These are phyloP conservation scores for Microbotryum scabiosae DNA, from an alignment of 1,284 basidiomycete species.

Conservation along the genomic window DNA sequence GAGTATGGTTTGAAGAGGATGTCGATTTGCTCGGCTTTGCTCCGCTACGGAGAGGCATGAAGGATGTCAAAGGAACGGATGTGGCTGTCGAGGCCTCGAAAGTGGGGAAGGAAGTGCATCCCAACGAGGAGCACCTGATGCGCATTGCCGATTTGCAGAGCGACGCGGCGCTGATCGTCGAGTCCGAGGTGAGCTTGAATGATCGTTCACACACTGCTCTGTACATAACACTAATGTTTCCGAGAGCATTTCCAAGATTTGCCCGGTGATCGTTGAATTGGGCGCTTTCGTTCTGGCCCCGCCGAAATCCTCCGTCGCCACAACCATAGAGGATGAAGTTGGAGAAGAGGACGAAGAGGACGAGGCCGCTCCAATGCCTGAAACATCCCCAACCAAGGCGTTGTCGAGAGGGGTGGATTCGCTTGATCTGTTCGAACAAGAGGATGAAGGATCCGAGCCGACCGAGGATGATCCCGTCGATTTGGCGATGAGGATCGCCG, in stretches of 20 bases:
- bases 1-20: constrained; percentile 77
- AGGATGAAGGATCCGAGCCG: constrained; percentile 42
- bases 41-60: constrained; percentile 57
- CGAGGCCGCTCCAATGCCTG: background rate
- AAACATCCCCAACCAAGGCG: background rate
- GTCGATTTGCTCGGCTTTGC: constrained; percentile 78
- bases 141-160: constrained; percentile 74
- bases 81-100: constrained; percentile 27
- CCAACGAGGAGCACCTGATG: constrained; percentile 92
- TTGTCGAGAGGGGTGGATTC: constrained; percentile 1
- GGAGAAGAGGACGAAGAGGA: constrained; percentile 1
- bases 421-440: constrained; percentile 8
- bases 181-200: constrained; percentile 48
- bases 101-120: constrained; percentile 57
- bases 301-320: background rate
- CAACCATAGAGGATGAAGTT: background rate
- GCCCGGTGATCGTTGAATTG: constrained; percentile 9
- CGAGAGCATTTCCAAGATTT: background rate
- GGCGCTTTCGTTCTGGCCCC: constrained; percentile 21
- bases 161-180: constrained; percentile 60
- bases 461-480: constrained; percentile 74
- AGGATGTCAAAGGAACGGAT: background rate
- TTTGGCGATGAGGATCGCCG: constrained; percentile 56
- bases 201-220: background rate
- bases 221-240: background rate